Percentiles rank a stretch among this genome's conserved stretches.
Evolutionary conservation across 1,139 yeast species (phyloP).

Genomic region (Yamadazyma jaroonii): DNA sequence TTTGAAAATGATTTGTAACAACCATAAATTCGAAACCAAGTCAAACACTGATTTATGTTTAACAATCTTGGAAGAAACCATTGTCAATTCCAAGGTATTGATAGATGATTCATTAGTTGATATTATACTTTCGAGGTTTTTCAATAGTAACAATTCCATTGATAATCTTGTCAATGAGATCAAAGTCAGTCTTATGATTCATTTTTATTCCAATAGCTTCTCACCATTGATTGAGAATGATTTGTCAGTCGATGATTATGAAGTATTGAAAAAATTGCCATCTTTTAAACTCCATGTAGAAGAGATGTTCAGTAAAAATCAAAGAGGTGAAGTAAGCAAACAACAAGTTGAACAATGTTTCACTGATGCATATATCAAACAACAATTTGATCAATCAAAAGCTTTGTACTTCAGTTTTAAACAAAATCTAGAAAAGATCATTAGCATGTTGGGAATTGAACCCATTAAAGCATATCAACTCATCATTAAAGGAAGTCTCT

Average conservation of each 20-base stretch:
- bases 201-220: constrained; percentile 68
- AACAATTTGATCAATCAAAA: constrained; percentile 3
- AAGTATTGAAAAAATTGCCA: constrained; percentile 31
- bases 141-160: constrained; percentile 45
- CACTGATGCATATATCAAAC: constrained; percentile 17
- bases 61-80: constrained; percentile 32
- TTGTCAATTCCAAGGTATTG: constrained; percentile 23
- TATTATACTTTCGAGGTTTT: constrained; percentile 34
- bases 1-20: constrained; percentile 29
- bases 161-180: constrained; percentile 53
- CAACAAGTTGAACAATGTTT: constrained; percentile 1
- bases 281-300: constrained; percentile 41
- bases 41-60: constrained; percentile 41
- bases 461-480: constrained; percentile 33
- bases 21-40: constrained; percentile 43
- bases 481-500: constrained; percentile 21
- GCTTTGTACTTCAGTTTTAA: neutral
- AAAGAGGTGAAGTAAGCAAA: constrained; percentile 9
- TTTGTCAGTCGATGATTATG: constrained; percentile 9
- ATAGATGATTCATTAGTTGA: constrained; percentile 30
- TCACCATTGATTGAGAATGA: constrained; percentile 32
- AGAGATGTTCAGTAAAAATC: constrained; percentile 10
- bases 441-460: neutral
- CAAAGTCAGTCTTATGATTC: constrained; percentile 65
- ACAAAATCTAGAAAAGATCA: constrained; percentile 6